Evolutionary conservation across 371 early-diverging fungal genomes (phyloP), one percentile per base, ranked within the genome.

Genomic region (Haplosporangium sp.): DNA sequence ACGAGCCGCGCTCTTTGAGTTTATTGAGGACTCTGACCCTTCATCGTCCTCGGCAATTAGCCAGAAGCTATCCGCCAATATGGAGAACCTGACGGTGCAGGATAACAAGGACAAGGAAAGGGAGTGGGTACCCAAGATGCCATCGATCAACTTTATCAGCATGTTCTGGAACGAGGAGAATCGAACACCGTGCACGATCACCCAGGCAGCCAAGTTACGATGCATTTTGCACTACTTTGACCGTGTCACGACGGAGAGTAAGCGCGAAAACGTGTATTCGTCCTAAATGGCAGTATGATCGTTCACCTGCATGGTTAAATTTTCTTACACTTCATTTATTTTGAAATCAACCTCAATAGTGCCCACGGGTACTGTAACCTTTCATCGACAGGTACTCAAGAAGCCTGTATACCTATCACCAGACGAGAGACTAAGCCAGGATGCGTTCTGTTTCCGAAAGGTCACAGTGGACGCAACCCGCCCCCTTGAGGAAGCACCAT

Each of bases 211-310:
- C 21, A 84, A 86, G 66, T 62, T 88, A 29, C 63, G 83, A 8
- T 81, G 83, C 54, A 53, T 88, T 13, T 69, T 88, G 42, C 80
- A 82, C 29, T 88, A 88, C 65, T 88, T 86, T 77, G 69, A 69
- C 4, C 63, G 80, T 5, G 80, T 86, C 37, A 60, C 81, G 21
- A 58, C 52, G 0, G 51, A 71, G 52, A 71, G 86, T 84, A 70
- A 58, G 79, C 56, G 0, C 5, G 6, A 29, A 29, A 29, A 29
- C 29, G 29, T 4, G 29, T 9, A 5, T 12, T 11, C 16, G 21
- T 18, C 2, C 20, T 29, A 0, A 12, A 14, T 21, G 37, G 13
- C 11, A 18, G 1, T 20, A 16, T 41, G 4, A 29, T 29, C 29
- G 29, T 51, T 51, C 40, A 40, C 4, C 16, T n/a, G 16, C 37